Base-by-base conservation (phyloP, 2,329 filamentous ascomycete species). In the Trichoderma gracile region DNA sequence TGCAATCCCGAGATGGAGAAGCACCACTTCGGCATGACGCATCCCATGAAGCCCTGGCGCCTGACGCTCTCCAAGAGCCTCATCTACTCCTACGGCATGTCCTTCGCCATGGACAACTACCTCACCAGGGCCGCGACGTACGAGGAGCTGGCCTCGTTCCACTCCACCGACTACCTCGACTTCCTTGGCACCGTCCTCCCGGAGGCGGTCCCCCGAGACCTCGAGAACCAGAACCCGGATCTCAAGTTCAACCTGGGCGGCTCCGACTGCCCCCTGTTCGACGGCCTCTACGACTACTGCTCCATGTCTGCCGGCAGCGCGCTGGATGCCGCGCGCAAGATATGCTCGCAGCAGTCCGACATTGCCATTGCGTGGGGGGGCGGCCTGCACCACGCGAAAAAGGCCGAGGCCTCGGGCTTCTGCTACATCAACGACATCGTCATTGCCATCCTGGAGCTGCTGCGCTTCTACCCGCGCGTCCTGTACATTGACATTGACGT, bases 391-490 rank as follows among this genome's bases (percentile, higher is more conserved):
- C 95, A 99, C 73, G 95, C 95, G 52, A 97, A 98, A 78, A 95
- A 94, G 74, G 87, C 89, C 60, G 93, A 97, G 78, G 94, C 95
- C 0, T 94, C 90, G 15, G 95, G 95, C 0, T 99, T 99, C 78
- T 99, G 95, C 80, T 99, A 99, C 79, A 93, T 98, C 79, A 99
- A 99, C 77, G 95, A 99, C 77, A 98, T 98, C 71, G 95, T 98
- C 65, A 85, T 99, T 53, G 92, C 91, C 42, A 95, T 97, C 71
- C 84, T 98, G 43, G 90, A 97, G 75, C 85, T 99, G 10, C 82
- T 98, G 17, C 89, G 91, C 33, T 85, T 89, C 72, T 87, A 93
- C 71, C 88, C 92, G 17, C 89, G 93, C 55, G 93, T 98, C 8
- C 83, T 98, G 65, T 97, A 98, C 77, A 93, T 98, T 71, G 92